phyloP scores from a whole-genome alignment of 176 grass and related monocot genomes.

The Rhynchospora breviuscula region DNA sequence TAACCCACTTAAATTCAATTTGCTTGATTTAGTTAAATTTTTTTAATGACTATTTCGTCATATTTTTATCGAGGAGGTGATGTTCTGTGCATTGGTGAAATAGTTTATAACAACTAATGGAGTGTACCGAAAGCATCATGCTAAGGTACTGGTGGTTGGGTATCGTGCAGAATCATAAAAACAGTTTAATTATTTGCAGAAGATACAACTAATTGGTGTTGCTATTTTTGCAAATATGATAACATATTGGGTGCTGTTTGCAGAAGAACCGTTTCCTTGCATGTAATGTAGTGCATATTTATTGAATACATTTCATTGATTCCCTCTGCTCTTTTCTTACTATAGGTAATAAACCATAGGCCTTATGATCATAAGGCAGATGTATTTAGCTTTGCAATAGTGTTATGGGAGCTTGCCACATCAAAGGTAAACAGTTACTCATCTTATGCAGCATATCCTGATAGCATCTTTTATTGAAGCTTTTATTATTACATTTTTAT shows the following conservation, averaged over 20 bases:
- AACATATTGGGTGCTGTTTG: neutral
- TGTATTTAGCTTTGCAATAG: conserved; percentile 92
- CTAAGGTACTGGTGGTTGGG: neutral
- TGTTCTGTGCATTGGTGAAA: neutral
- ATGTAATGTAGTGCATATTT: neutral
- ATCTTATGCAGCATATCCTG: neutral
- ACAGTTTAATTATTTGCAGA: neutral
- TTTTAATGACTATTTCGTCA: neutral
- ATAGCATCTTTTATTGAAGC: neutral
- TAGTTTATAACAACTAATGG: neutral
- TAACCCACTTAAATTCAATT: neutral
- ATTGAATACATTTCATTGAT: conserved; percentile 18
- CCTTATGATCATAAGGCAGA: conserved; percentile 82
- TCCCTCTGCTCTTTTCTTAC: neutral
- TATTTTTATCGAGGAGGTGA: neutral
- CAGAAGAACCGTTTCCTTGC: neutral
- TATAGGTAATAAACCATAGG: conserved; percentile 91
- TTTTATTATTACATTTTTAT: neutral
- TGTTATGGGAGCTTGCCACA: conserved; percentile 83
- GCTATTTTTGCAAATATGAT: neutral
- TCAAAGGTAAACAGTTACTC: conserved; percentile 54
- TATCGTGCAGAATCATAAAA: neutral
- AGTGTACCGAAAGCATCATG: neutral
- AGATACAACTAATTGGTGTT: neutral
- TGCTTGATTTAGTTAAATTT: neutral